These are phyloP conservation scores for Gaultheria prostrata DNA, from an alignment of 148 eudicot genomes.

Conservation along the genomic window DNA sequence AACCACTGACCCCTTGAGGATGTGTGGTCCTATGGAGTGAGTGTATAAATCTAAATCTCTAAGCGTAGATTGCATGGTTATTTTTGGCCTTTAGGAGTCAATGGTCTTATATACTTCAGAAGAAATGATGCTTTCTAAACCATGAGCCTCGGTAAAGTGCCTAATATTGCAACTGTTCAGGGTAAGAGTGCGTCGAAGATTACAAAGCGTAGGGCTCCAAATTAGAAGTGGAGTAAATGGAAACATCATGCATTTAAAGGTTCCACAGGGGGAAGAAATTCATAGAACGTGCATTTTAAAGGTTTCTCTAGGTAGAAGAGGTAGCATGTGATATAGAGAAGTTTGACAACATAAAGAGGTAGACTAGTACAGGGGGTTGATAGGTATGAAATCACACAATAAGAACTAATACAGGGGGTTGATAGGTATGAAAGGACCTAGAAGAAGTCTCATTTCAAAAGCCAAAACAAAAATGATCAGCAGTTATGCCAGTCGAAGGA, in stretches of 20 bases:
- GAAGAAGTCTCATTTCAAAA: neutral
- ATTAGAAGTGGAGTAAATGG: neutral
- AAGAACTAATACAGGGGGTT: too few relatives aligned
- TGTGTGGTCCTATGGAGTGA: neutral
- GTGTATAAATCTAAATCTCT: neutral
- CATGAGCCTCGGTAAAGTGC: neutral
- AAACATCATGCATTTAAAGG: neutral
- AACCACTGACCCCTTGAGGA: neutral
- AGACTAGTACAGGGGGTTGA: neutral
- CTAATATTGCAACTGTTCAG: neutral
- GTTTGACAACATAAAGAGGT: neutral
- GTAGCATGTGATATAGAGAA: neutral
- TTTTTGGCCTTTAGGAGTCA: neutral
- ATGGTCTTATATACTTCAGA: neutral
- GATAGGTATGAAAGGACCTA: neutral
- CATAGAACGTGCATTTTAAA: neutral
- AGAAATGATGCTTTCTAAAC: neutral
- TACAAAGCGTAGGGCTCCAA: neutral
- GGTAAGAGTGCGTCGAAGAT: neutral
- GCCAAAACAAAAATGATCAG: neutral
- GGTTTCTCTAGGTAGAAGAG: neutral
- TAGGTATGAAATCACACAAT: neutral
- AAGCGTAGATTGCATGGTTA: neutral
- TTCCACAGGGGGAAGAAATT: neutral
- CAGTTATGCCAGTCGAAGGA: conserved; percentile 10